Conservation (phyloP, 164 flowering plant species). For the Chimonanthus salicifolius region DNA sequence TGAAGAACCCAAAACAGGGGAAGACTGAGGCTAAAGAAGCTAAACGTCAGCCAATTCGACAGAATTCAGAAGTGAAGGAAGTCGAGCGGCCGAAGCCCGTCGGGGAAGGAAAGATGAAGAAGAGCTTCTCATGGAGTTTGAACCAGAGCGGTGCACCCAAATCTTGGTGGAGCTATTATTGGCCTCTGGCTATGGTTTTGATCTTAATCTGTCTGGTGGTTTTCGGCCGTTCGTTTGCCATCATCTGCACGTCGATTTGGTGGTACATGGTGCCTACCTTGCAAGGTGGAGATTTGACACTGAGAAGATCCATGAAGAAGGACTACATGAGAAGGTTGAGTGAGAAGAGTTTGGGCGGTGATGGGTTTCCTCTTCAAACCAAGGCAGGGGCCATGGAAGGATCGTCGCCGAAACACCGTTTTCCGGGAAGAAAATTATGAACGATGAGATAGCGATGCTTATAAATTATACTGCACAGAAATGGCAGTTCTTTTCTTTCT, state of each 20-base stretch:
- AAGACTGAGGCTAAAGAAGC: background rate
- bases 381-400: background rate
- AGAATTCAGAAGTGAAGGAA: too few relatives aligned
- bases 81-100: background rate
- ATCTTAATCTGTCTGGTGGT: slow-evolving; percentile 41
- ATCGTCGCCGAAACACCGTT: background rate
- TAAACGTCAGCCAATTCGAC: background rate
- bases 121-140: slow-evolving; percentile 4
- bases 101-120: slow-evolving; percentile 1
- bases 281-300: slow-evolving; percentile 7
- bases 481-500: background rate
- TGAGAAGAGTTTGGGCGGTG: background rate
- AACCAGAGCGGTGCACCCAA: background rate
- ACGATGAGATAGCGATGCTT: background rate
- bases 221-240: slow-evolving; percentile 43
- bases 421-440: background rate
- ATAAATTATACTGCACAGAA: background rate
- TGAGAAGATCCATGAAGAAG: background rate
- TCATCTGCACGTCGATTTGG: slow-evolving; percentile 37
- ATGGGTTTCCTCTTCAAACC: background rate
- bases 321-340: slow-evolving; percentile 4
- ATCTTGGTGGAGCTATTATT: slow-evolving; percentile 28
- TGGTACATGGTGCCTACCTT: slow-evolving; percentile 51
- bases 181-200: slow-evolving; percentile 27
- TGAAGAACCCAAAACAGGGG: background rate